Percentiles rank a stretch among this genome's conserved stretches.
These are phyloP conservation scores for Metschnikowia lachancei DNA, from an alignment of 805 yeast species.

Conservation along the genomic window DNA sequence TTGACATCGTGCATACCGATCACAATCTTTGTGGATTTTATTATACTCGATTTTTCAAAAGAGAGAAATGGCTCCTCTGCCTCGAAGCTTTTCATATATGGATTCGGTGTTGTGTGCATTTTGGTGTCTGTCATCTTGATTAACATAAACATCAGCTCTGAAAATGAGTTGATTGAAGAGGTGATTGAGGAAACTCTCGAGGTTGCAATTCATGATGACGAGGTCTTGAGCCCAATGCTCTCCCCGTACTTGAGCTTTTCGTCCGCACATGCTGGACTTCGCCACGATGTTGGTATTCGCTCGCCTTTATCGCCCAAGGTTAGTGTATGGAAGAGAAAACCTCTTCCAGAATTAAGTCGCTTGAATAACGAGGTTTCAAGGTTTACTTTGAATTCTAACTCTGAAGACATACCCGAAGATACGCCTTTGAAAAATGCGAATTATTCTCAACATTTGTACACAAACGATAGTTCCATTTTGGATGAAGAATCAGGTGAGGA, in stretches of 20 bases:
- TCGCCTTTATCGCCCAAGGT: conserved; percentile 18
- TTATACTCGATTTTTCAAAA: conserved; percentile 28
- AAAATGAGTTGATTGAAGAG: conserved; percentile 44
- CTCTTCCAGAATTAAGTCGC: conserved; percentile 1
- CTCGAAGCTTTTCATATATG: conserved; percentile 31
- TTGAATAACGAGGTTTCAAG: conserved; percentile 5
- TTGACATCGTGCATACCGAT: conserved; percentile 53
- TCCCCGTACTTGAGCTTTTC: conserved; percentile 39
- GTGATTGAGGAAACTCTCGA: conserved; percentile 49
- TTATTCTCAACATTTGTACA: conserved; percentile 15
- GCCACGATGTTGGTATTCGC: conserved; percentile 16
- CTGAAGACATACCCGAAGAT: background rate
- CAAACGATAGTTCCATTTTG: conserved; percentile 7
- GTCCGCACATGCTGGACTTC: conserved; percentile 5
- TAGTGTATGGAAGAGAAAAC: conserved; percentile 19
- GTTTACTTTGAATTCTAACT: conserved; percentile 4
- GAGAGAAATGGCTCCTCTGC: conserved; percentile 18
- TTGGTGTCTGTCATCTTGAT: conserved; percentile 47
- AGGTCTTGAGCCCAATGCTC: conserved; percentile 44
- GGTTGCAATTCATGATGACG: conserved; percentile 47
- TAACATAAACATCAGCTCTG: conserved; percentile 42
- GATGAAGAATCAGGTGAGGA: background rate
- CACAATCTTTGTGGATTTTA: conserved; percentile 48
- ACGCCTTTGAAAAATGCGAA: conserved; percentile 12
- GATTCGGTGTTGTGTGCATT: conserved; percentile 47